These are phyloP conservation scores for Laetiporus sulphureus DNA, from an alignment of 1,284 basidiomycete species.

Conservation along the genomic window DNA sequence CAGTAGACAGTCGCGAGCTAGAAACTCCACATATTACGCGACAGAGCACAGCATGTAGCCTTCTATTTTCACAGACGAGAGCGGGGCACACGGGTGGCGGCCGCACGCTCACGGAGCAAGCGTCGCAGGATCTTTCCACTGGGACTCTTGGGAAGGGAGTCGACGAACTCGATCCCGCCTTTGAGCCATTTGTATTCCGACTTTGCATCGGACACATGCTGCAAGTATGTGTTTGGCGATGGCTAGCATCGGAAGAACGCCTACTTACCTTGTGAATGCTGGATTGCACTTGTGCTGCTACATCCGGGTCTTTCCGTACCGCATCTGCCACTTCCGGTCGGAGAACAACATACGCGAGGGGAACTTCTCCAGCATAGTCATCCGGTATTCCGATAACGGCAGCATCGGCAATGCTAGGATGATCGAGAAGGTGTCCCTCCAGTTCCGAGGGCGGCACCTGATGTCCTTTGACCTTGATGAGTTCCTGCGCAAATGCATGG, in stretches of 20 bases:
- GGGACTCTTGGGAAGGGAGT: neutral
- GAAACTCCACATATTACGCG: no score
- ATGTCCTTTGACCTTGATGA: conserved; percentile 2
- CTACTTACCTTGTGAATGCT: neutral
- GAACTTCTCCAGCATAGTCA: conserved; percentile 75
- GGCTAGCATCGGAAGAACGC: neutral
- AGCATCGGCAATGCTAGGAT: conserved; percentile 59
- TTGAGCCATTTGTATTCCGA: neutral
- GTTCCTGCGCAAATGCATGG: conserved; percentile 1
- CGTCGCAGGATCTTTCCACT: conserved; percentile 4
- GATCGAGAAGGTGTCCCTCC: conserved; percentile 59
- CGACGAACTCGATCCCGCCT: conserved; percentile 1
- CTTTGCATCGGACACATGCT: conserved; percentile 1
- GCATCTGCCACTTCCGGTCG: conserved; percentile 29
- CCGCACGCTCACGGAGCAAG: no score
- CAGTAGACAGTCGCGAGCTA: no score
- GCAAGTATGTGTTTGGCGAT: neutral
- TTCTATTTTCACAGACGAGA: no score
- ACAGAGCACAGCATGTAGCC: no score
- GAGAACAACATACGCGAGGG: conserved; percentile 64
- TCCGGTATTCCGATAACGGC: conserved; percentile 75
- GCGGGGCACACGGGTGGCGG: no score
- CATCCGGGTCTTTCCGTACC: neutral
- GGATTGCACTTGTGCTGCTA: neutral
- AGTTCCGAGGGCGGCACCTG: conserved; percentile 33